phyloP scores from a whole-genome alignment of 108 stramenopile genomes.

The Skeletonema marinoi region DNA sequence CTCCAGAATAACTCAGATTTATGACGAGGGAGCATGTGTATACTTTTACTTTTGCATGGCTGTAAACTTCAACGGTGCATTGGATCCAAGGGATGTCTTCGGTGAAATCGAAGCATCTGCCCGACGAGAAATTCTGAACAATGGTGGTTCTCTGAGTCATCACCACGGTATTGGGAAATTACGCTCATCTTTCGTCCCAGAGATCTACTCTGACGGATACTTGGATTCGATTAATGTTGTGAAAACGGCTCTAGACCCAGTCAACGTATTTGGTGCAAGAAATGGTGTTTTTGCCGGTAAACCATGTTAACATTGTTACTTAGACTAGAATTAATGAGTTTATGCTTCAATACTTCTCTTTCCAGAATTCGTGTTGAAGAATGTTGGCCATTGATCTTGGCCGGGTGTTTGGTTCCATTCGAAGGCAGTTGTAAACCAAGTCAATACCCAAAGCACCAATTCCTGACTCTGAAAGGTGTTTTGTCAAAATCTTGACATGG shows the following conservation, averaged over 20 bases:
- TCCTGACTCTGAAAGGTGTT: conserved; percentile 47
- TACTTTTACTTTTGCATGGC: conserved; percentile 94
- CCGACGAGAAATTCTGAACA: conserved; percentile 79
- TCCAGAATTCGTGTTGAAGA: conserved; percentile 56
- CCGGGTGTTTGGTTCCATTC: conserved; percentile 31
- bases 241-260: conserved; percentile 71
- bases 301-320: not conserved
- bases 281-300: conserved; percentile 66
- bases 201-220: conserved; percentile 55
- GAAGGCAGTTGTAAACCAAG: conserved; percentile 62
- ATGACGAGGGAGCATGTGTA: conserved; percentile 92
- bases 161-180: conserved; percentile 95
- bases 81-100: conserved; percentile 65
- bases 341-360: not conserved
- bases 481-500: conserved; percentile 41
- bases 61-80: conserved; percentile 58
- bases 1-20: conserved; percentile 93
- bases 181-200: conserved; percentile 61
- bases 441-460: conserved; percentile 60
- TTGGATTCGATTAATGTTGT: conserved; percentile 40
- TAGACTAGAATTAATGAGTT: too few species aligned
- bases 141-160: conserved; percentile 92
- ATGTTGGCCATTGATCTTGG: conserved; percentile 51
- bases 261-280: conserved; percentile 79
- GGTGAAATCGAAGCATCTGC: conserved; percentile 83